Evolutionary conservation across 805 yeast species (phyloP).

Genomic region (Lachancea dasiensis): DNA sequence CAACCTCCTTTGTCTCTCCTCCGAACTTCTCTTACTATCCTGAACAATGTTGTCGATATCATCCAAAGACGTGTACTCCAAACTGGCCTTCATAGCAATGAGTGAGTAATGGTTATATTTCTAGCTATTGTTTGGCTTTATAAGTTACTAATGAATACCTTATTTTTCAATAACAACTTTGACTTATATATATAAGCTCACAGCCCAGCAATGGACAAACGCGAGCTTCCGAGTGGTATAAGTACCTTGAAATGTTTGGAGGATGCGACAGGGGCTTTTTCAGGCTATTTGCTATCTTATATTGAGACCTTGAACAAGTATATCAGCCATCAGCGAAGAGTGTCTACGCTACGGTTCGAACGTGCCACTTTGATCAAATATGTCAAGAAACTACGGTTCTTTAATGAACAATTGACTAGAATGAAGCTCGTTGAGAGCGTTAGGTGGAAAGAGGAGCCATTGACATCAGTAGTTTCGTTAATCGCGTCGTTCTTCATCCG

Average conservation of each 20-base stretch:
- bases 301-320: conserved; percentile 29
- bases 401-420: conserved; percentile 23
- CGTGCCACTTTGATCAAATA: conserved; percentile 31
- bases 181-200: too few species aligned
- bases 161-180: too few species aligned
- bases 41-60: conserved; percentile 8
- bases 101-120: too few species aligned
- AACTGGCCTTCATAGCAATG: too few species aligned
- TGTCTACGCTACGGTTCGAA: conserved; percentile 28
- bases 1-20: conserved; percentile 16
- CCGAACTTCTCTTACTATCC: background rate
- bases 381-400: conserved; percentile 32
- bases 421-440: conserved; percentile 9
- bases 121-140: too few species aligned
- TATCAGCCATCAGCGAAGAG: conserved; percentile 29
- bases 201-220: too few species aligned
- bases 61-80: conserved; percentile 2
- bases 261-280: conserved; percentile 14
- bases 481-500: conserved; percentile 22
- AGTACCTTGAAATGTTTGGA: conserved; percentile 7
- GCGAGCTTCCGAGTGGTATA: too few species aligned
- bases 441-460: background rate
- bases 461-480: conserved; percentile 15
- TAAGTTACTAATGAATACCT: too few species aligned
- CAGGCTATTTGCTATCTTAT: conserved; percentile 25